Evolutionary conservation across 371 early-diverging fungal genomes (phyloP), one percentile per base, ranked within the genome.

Genomic region (Mortierella sp.): DNA sequence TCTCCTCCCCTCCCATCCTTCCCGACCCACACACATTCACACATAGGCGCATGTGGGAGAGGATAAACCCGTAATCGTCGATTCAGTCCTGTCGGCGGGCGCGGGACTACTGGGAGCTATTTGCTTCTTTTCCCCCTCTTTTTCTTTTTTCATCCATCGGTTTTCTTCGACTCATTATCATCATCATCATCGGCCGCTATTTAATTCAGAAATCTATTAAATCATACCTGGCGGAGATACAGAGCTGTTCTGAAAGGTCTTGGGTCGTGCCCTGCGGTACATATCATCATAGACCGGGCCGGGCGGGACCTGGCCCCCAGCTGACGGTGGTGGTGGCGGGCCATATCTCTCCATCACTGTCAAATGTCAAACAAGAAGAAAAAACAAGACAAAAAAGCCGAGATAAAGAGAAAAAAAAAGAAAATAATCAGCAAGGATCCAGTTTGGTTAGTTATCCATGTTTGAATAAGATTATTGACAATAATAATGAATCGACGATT

Each of bases 331-430:
- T 31, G 70, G 50, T 14, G 73, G 78, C 26, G 74, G 78, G 19
- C 83, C 83, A 53, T 74, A 82, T 44, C 82, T 73, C 9, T 81
- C 82, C 65, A 77, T 77, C 64, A 74, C 83, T 80, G 24, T 34
- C 41, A 45, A 43, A 24, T 41, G 55, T 37, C 43, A 19, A 40
- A 48, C 11, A 70, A 13, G 50, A 45, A 41, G 13, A 58, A 44
- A 34, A 43, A 50, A 44, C 0, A 50, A 52, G 16, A 47, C 31
- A 5, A 47, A 47, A 2, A 2, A 22, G 47, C 24, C 64, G 24
- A 14, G 13, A 2, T n/a, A 37, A 4, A 63, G n/a, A 63, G 4
- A 24, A 41, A 40, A 26, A 44, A 43, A 44, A 39, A 31, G 14
- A 66, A 55, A 55, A 26, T 7, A 31, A 39, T n/a, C 14, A 45